Base-by-base conservation (phyloP, 306 rosid species). In the Rosa chinensis region DNA sequence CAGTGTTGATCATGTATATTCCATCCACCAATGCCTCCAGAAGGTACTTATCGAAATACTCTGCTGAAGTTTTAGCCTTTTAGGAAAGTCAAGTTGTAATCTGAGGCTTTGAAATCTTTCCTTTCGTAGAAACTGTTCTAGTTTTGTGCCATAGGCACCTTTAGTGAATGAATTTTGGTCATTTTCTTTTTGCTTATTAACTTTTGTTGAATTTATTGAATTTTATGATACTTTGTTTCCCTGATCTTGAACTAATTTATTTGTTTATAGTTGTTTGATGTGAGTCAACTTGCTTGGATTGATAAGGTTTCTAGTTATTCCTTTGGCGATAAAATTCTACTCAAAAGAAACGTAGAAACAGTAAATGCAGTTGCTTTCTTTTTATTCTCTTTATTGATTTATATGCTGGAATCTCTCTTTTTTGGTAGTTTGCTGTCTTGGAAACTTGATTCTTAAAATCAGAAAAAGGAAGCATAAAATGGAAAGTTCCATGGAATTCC, bases 1-100 rank as follows among this genome's bases (percentile, higher is more conserved):
- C 76, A 72, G 76, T 52, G 77, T 76, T 82, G 80, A 58, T 64
- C 78, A 74, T 93, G 96, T 91, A 89, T 85, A 92, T 88, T 93
- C 91, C 83, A 76, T 86, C 84, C 82, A 75, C 84, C 87, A 82
- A 84, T 86, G 86, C 89, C 90, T 76, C 79, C 79, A 83, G 82
- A 86, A 82, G 85, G 81, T 77, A 82, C 77, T 76, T 82, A 53
- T 43, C 90, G 82, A 76, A 82, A 84, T 87, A 83, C 84, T 77
- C 73, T 86, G 84, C 79, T 72, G 73, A 80, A 71, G 87, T 85
- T 83, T 76, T 83, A 87, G 84, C 78, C 78, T 72, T 82, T 77
- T 73, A 78, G 71, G 79, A 79, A 83, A 73, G 78, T 74, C 70
- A 87, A 85, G 87, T 89, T 87, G 93, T 89, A 80, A 82, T 87